A percentile compares a stretch with the other conserved stretches of the same genome.
These are phyloP conservation scores for Thermothielavioides terrestris DNA, from an alignment of 495 filamentous ascomycete genomes.

Conservation along the genomic window DNA sequence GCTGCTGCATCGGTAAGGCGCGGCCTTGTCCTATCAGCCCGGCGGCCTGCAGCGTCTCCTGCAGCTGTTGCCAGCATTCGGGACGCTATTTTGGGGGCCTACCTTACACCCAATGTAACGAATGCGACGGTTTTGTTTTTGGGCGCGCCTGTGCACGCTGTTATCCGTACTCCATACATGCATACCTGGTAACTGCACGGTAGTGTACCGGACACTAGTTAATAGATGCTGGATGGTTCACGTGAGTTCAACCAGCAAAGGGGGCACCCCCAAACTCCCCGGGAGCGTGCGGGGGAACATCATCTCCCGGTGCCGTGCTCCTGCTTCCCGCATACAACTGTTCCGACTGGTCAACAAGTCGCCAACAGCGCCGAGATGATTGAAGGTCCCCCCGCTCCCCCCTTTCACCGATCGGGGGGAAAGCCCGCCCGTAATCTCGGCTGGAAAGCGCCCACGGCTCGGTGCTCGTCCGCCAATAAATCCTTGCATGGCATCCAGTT, in stretches of 20 bases:
- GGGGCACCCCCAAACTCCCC: too few species aligned
- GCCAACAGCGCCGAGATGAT: too few species aligned
- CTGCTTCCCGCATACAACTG: background rate
- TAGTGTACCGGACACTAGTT: too few species aligned
- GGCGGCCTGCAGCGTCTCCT: background rate
- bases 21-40: background rate
- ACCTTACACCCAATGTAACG: too few species aligned
- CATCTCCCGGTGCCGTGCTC: background rate
- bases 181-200: too few species aligned
- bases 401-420: background rate
- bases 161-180: too few species aligned
- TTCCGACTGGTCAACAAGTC: background rate
- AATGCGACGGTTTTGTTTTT: too few species aligned
- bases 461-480: background rate
- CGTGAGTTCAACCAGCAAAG: background rate
- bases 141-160: too few species aligned
- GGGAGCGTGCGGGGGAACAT: background rate
- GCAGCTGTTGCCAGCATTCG: background rate
- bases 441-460: constrained; percentile 2
- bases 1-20: constrained; percentile 2
- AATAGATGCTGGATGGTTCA: too few species aligned
- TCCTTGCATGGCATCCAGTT: background rate
- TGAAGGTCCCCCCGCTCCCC: background rate
- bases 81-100: constrained; percentile 4
- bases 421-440: constrained; percentile 6